Percentiles rank a stretch among this genome's conserved stretches.
Conservation (phyloP, 202 grass and related monocot genomes). For the Digitaria exilis region DNA sequence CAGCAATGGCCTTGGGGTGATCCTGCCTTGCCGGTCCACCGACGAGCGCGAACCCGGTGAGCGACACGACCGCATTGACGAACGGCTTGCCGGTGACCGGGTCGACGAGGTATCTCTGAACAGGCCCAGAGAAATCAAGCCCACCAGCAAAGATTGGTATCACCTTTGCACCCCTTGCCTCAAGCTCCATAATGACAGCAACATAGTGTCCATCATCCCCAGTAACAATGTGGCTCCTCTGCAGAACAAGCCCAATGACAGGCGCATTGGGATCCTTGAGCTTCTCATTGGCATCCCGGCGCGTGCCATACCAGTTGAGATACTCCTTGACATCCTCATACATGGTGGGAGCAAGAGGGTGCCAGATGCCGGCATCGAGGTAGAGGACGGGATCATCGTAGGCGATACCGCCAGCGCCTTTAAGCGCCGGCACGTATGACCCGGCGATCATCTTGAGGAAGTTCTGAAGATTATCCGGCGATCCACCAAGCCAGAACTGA, state of each 20-base stretch:
- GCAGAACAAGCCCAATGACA: constrained; percentile 77
- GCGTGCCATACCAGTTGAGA: constrained; percentile 95
- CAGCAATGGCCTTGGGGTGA: constrained; percentile 86
- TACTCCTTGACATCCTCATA: constrained; percentile 97
- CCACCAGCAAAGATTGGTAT: constrained; percentile 91
- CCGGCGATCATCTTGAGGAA: constrained; percentile 97
- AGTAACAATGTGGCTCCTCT: constrained; percentile 97
- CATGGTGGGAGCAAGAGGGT: constrained; percentile 90
- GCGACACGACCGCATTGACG: constrained; percentile 83
- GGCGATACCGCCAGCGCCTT: constrained; percentile 52
- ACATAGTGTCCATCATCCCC: constrained; percentile 95
- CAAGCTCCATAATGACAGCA: constrained; percentile 97
- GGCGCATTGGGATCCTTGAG: constrained; percentile 67
- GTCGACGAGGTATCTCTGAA: constrained; percentile 70
- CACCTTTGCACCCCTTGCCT: constrained; percentile 89
- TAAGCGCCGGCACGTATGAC: constrained; percentile 71
- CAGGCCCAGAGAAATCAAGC: constrained; percentile 79
- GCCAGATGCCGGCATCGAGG: constrained; percentile 95
- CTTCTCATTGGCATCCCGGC: constrained; percentile 57
- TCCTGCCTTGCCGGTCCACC: constrained; percentile 97
- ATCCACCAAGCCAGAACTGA: constrained; percentile 99
- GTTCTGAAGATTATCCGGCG: constrained; percentile 89
- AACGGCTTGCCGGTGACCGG: constrained; percentile 78
- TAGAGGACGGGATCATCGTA: constrained; percentile 91
- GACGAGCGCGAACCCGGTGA: constrained; percentile 97